Percentiles rank a stretch among this genome's conserved stretches.
Evolutionary conservation across 2,329 filamentous ascomycete genomes (phyloP).

Genomic region (Plenodomus lindquistii): DNA sequence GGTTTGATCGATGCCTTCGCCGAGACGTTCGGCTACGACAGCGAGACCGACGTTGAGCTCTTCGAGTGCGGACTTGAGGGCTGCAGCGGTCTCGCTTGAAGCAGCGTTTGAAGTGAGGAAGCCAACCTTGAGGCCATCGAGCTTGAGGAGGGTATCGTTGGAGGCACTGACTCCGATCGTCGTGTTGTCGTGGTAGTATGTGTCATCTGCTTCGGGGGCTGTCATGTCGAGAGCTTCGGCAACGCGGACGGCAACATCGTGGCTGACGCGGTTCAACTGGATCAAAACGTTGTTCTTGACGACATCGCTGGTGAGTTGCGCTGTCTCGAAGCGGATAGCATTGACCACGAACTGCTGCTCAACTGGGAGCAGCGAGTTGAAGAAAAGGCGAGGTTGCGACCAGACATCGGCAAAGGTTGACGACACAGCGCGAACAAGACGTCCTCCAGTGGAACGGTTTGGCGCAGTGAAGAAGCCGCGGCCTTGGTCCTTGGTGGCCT

Average conservation of each 20-base stretch:
- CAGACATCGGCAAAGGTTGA: slow-evolving; percentile 71
- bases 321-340: slow-evolving; percentile 71
- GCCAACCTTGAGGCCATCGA: slow-evolving; percentile 67
- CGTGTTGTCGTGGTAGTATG: slow-evolving; percentile 70
- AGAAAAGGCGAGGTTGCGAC: slow-evolving; percentile 74
- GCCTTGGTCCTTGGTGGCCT: slow-evolving; percentile 66
- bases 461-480: slow-evolving; percentile 73
- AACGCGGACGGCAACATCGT: slow-evolving; percentile 69
- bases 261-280: slow-evolving; percentile 70
- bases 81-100: slow-evolving; percentile 51
- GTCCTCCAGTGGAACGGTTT: slow-evolving; percentile 56
- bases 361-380: slow-evolving; percentile 67
- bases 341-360: slow-evolving; percentile 76
- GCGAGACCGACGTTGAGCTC: slow-evolving; percentile 59
- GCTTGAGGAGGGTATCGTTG: slow-evolving; percentile 59
- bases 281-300: slow-evolving; percentile 68
- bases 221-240: slow-evolving; percentile 63
- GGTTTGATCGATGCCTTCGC: slow-evolving; percentile 60
- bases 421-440: slow-evolving; percentile 62
- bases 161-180: slow-evolving; percentile 66
- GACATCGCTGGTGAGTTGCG: slow-evolving; percentile 59
- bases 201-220: slow-evolving; percentile 62
- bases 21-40: slow-evolving; percentile 64
- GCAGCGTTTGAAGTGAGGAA: slow-evolving; percentile 59
- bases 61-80: slow-evolving; percentile 57